Evolutionary conservation across 2,329 filamentous ascomycete genomes (phyloP), one percentile per base, ranked within the genome.

Genomic region (Aspergillus carbonarius): DNA sequence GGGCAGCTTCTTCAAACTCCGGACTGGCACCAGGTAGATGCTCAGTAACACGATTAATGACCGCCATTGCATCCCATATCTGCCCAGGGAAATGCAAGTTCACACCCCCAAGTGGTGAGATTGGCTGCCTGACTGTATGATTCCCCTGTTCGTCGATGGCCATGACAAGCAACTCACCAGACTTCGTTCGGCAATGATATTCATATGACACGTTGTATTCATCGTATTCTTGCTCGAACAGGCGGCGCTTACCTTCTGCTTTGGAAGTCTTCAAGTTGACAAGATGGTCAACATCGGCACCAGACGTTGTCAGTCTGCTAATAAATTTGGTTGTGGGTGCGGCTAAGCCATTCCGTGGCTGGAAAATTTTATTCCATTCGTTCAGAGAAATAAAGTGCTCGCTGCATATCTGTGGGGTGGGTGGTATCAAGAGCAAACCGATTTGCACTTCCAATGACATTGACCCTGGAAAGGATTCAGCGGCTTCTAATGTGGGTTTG

Each of bases 51-150:
- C 76, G 72, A 39, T 59, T 67, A 15, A 79, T 46, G 17, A 67
- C 61, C 1, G 71, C 64, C 15, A 69, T 70, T 27, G 74, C 70
- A 68, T 79, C 78, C 77, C 77, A 79, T 15, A 69, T 70, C 8
- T 70, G 65, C 1, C 60, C 62, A 3, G 77, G 77, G 49, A 73
- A 76, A 52, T 78, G 77, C 3, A 79, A 49, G 58, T 74, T 74
- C 9, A 77, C 70, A 3, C 66, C 66, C 3, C 75, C 76, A 3
- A 78, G 65, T 1, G 59, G 60, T 15, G 59, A 51, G 8, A 63
- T 60, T 6, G 69, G 65, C 23, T 72, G 66, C 3, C 64, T 65
- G 17, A 76, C 57, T 5, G 55, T 61, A 46, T 70, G 64, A 13
- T 65, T 63, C 1, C 75, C 76, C 7, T 64, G 57, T 49, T 74